Conservation (phyloP, 352 stramenopile species). For the Pythium pyrilobum region DNA sequence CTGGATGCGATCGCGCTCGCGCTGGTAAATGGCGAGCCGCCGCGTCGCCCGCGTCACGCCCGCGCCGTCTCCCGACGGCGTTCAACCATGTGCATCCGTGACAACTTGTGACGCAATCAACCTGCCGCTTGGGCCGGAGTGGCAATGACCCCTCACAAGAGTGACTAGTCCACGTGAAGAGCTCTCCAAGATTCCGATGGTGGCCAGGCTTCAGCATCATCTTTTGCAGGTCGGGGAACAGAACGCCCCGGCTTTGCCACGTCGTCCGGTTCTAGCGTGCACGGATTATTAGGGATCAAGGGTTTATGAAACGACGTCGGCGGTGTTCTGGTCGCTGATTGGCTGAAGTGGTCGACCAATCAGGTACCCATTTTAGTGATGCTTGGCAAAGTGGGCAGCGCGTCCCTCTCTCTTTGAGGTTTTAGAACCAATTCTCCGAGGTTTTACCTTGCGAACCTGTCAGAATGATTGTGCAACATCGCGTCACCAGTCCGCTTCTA, state of each 20-base stretch:
- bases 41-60: slow-evolving; percentile 13
- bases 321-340: slow-evolving; percentile 14
- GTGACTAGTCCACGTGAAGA: not conserved
- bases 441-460: slow-evolving; percentile 3
- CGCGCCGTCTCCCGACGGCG: not conserved
- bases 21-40: slow-evolving; percentile 1
- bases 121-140: not conserved
- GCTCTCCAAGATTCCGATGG: slow-evolving; percentile 17
- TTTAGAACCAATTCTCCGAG: not conserved
- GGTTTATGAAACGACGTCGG: slow-evolving; percentile 26
- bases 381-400: slow-evolving; percentile 17
- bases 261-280: slow-evolving; percentile 17
- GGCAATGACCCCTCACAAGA: slow-evolving; percentile 3
- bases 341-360: slow-evolving; percentile 16
- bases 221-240: not conserved
- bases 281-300: slow-evolving; percentile 5
- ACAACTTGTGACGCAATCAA: slow-evolving; percentile 16
- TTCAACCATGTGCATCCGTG: not conserved
- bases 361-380: slow-evolving; percentile 19
- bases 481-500: slow-evolving; percentile 15
- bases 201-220: not conserved
- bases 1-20: not conserved
- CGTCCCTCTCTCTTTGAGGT: not conserved
- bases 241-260: not conserved
- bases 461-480: slow-evolving; percentile 32